Evolutionary conservation across 306 rosid genomes (phyloP).

Genomic region (Prunus mongolica): DNA sequence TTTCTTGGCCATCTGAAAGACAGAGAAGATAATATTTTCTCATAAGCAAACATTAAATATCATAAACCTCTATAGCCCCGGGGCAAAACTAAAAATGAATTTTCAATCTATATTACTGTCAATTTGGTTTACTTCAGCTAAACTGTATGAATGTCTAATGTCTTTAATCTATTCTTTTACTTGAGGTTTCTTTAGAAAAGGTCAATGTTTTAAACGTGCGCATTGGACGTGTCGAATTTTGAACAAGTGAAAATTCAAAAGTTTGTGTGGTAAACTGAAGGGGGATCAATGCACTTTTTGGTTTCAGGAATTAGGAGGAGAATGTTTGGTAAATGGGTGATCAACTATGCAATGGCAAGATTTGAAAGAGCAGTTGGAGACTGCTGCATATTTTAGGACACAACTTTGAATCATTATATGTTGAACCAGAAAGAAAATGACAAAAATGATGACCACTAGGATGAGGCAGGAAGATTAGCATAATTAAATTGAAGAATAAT

Average conservation of each 20-base stretch:
- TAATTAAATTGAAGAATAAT: conserved; percentile 7
- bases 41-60: background rate
- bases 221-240: background rate
- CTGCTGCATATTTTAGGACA: conserved; percentile 14
- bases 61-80: background rate
- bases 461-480: background rate
- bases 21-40: background rate
- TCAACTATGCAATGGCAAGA: conserved; percentile 27
- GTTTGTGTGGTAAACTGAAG: background rate
- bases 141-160: background rate
- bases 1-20: background rate
- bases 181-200: background rate
- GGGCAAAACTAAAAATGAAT: background rate
- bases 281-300: background rate
- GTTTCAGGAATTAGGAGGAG: conserved; percentile 19
- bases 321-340: conserved; percentile 34
- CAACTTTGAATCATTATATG: background rate
- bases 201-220: background rate
- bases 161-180: background rate
- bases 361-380: conserved; percentile 43
- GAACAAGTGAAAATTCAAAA: background rate
- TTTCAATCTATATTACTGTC: background rate
- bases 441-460: conserved; percentile 41
- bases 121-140: background rate
- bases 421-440: conserved; percentile 38